These are phyloP conservation scores for Starmera dryadoides DNA, from an alignment of 805 yeast species.

Conservation along the genomic window DNA sequence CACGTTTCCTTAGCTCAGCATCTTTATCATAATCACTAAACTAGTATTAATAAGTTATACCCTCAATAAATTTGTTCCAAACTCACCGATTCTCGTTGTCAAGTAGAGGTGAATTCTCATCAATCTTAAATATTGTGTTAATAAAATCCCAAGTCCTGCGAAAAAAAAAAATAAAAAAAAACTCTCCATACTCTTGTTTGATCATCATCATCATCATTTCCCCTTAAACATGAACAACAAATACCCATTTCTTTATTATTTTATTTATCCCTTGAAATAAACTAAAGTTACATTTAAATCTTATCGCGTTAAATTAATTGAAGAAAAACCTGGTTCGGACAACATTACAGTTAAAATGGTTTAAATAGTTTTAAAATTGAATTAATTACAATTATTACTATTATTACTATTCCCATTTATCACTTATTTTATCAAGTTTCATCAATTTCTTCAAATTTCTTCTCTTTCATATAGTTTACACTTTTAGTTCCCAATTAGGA, in stretches of 20 bases:
- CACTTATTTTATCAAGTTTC: too few species aligned
- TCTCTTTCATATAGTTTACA: neutral
- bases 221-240: conserved; percentile 39
- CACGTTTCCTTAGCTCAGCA: conserved; percentile 24
- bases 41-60: neutral
- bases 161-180: conserved; percentile 3
- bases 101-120: conserved; percentile 28
- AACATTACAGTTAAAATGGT: too few species aligned
- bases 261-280: too few species aligned
- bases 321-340: too few species aligned
- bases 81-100: conserved; percentile 16
- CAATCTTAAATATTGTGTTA: conserved; percentile 25
- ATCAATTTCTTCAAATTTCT: too few species aligned
- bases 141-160: conserved; percentile 22
- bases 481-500: conserved; percentile 6
- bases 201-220: conserved; percentile 28
- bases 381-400: too few species aligned
- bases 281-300: too few species aligned
- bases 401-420: too few species aligned
- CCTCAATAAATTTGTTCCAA: neutral
- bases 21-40: conserved; percentile 16
- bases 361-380: too few species aligned
- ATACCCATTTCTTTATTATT: conserved; percentile 37
- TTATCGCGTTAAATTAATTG: too few species aligned
- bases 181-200: conserved; percentile 17